Conservation (phyloP, 2,329 filamentous ascomycete genomes). For the Amphichorda felina region DNA sequence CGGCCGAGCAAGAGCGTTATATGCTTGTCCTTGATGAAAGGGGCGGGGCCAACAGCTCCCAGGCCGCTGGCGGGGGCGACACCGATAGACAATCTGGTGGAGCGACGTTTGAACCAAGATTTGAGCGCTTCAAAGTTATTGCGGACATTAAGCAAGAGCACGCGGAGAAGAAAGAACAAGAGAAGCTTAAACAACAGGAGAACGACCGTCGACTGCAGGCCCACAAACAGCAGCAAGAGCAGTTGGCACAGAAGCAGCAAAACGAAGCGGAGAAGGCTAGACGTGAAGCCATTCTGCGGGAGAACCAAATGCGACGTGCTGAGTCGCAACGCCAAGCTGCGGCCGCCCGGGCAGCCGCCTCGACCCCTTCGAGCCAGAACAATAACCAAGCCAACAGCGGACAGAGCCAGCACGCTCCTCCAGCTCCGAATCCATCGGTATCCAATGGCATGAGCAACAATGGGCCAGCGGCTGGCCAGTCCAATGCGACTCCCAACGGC, state of each 20-base stretch:
- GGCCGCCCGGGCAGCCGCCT: slow-evolving; percentile 17
- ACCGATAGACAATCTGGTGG: slow-evolving; percentile 61
- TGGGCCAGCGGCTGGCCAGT: not conserved
- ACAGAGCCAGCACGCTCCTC: slow-evolving; percentile 9
- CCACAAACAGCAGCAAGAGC: slow-evolving; percentile 28
- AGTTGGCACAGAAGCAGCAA: slow-evolving; percentile 34
- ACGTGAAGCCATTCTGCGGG: slow-evolving; percentile 19
- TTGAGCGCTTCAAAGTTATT: slow-evolving; percentile 85
- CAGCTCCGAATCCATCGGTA: slow-evolving; percentile 18
- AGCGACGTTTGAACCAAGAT: slow-evolving; percentile 70
- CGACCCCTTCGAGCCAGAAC: not conserved
- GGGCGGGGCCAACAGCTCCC: slow-evolving; percentile 44
- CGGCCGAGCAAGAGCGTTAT: slow-evolving; percentile 78
- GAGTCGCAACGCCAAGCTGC: slow-evolving; percentile 18
- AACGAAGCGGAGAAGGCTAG: slow-evolving; percentile 27
- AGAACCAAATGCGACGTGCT: slow-evolving; percentile 22
- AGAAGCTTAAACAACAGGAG: slow-evolving; percentile 57
- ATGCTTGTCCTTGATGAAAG: slow-evolving; percentile 90
- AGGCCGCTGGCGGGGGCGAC: slow-evolving; percentile 47
- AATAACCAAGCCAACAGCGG: slow-evolving; percentile 9
- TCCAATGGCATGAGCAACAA: slow-evolving; percentile 5
- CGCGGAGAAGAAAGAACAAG: slow-evolving; percentile 63
- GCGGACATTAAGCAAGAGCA: slow-evolving; percentile 73
- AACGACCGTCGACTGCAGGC: slow-evolving; percentile 40
- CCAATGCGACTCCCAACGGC: not conserved